Conservation (phyloP, 441 rosid species). For the Croton laevigatus region DNA sequence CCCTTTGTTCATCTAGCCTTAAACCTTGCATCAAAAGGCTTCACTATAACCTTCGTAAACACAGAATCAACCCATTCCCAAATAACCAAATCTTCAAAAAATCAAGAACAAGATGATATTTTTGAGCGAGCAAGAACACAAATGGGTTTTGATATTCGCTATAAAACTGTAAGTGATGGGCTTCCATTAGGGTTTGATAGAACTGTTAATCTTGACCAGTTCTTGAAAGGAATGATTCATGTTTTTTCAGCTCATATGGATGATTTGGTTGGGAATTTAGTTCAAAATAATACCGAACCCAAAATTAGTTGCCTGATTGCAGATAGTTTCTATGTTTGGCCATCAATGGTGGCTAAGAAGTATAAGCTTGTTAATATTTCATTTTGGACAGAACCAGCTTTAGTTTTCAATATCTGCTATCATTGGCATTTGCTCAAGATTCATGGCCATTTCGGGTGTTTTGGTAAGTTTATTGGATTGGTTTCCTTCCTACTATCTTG, state of each 20-base stretch:
- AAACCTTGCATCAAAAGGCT: conserved; percentile 59
- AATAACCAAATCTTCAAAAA: conserved; percentile 17
- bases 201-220: conserved; percentile 39
- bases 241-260: conserved; percentile 54
- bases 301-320: conserved; percentile 43
- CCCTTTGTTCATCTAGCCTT: conserved; percentile 55
- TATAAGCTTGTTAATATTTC: conserved; percentile 52
- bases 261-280: conserved; percentile 36
- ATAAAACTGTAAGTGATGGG: conserved; percentile 50
- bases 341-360: conserved; percentile 52
- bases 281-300: conserved; percentile 3
- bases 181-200: conserved; percentile 53
- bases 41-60: conserved; percentile 58
- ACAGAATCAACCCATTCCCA: conserved; percentile 51
- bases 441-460: conserved; percentile 53
- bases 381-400: conserved; percentile 62
- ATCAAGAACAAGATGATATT: conserved; percentile 24
- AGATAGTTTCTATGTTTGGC: conserved; percentile 59
- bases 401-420: conserved; percentile 51
- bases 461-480: conserved; percentile 35
- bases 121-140: conserved; percentile 41
- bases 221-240: conserved; percentile 36
- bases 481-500: too few species aligned
- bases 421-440: conserved; percentile 55
- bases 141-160: conserved; percentile 48